A percentile compares a stretch with the other conserved stretches of the same genome.
Conservation (phyloP, 106 monocot genomes). For the Apostasia ramifera region DNA sequence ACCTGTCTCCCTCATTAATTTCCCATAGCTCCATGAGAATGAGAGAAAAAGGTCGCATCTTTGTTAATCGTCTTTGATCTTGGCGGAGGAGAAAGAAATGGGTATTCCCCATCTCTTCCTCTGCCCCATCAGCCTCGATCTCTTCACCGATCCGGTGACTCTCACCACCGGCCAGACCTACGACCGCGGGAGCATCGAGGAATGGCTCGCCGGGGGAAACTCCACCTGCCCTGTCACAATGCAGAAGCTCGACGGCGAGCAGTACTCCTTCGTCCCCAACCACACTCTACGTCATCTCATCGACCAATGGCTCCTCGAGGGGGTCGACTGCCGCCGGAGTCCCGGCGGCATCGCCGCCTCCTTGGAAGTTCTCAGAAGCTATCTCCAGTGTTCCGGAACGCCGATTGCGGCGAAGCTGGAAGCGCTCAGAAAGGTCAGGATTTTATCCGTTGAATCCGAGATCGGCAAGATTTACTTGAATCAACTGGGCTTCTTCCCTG, state of each 20-base stretch:
- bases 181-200: conserved; percentile 76
- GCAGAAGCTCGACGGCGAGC: conserved; percentile 43
- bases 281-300: conserved; percentile 84
- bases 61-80: too few species aligned
- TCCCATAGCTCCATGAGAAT: too few species aligned
- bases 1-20: too few species aligned
- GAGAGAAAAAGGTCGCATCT: too few species aligned
- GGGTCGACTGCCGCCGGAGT: neutral
- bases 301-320: conserved; percentile 62
- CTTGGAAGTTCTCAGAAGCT: conserved; percentile 31
- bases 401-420: conserved; percentile 8
- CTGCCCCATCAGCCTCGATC: conserved; percentile 28
- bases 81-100: conserved; percentile 21
- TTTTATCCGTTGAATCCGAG: conserved; percentile 63
- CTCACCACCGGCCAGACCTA: conserved; percentile 94
- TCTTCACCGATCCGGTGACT: conserved; percentile 91
- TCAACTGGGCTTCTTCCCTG: conserved; percentile 51
- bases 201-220: conserved; percentile 76
- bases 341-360: conserved; percentile 18
- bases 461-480: conserved; percentile 43
- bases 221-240: conserved; percentile 93
- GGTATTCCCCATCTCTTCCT: conserved; percentile 84
- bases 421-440: conserved; percentile 37
- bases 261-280: conserved; percentile 15
- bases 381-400: conserved; percentile 22